phyloP scores from a whole-genome alignment of 345 rosid species.

The Viola odorata region DNA sequence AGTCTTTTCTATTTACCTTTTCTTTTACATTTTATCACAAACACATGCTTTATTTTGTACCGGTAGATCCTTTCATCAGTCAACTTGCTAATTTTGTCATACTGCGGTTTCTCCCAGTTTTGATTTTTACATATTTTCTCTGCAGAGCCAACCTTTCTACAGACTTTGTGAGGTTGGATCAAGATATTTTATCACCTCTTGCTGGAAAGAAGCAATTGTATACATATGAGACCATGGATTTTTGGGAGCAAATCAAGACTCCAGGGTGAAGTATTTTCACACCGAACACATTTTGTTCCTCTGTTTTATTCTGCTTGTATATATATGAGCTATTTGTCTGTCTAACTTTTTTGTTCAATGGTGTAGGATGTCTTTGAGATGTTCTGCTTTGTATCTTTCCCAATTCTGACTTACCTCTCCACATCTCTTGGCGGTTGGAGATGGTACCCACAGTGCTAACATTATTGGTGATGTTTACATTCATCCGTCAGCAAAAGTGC shows the following conservation, averaged over 20 bases:
- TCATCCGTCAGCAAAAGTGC: constrained; percentile 83
- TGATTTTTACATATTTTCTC: not conserved
- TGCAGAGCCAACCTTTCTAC: constrained; percentile 52
- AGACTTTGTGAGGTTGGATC: constrained; percentile 84
- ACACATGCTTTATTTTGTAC: not conserved
- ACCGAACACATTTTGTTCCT: not conserved
- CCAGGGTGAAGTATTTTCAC: constrained; percentile 56
- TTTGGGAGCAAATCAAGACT: constrained; percentile 97
- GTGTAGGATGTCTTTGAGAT: constrained; percentile 57
- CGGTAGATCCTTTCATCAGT: not conserved
- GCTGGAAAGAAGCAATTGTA: constrained; percentile 87
- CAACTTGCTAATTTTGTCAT: not conserved
- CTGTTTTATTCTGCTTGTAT: not conserved
- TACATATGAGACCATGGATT: constrained; percentile 77
- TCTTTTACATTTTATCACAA: not conserved
- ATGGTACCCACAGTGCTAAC: constrained; percentile 43
- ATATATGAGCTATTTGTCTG: not conserved
- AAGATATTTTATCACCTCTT: constrained; percentile 89
- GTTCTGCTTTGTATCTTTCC: constrained; percentile 68
- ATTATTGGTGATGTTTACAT: constrained; percentile 67
- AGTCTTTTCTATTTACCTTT: not conserved
- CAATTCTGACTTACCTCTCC: constrained; percentile 51
- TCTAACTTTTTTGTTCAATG: constrained; percentile 10
- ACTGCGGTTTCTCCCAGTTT: not conserved
- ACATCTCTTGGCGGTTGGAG: constrained; percentile 53